These are phyloP conservation scores for Bonia amplexicaulis DNA, from an alignment of 176 grass and related monocot genomes.

Conservation along the genomic window DNA sequence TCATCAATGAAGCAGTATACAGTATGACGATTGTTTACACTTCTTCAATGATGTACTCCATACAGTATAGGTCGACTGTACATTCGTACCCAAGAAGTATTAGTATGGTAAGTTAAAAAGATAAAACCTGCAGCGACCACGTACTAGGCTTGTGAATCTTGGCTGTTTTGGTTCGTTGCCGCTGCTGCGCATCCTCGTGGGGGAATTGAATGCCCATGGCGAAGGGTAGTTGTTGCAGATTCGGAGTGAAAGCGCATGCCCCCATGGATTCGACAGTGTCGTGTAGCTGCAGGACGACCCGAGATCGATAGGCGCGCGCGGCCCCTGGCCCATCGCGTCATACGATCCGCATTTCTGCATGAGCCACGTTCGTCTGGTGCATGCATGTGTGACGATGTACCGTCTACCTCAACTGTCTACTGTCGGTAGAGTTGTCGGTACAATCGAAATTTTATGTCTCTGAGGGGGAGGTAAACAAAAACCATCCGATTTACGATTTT, in stretches of 20 bases:
- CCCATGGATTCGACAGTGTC: neutral
- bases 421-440: neutral
- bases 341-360: neutral
- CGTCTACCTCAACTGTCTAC: neutral
- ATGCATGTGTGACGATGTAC: neutral
- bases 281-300: neutral
- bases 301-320: neutral
- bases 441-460: neutral
- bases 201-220: slow-evolving; percentile 20
- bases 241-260: slow-evolving; percentile 19
- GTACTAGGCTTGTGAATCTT: neutral
- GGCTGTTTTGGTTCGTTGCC: neutral
- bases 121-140: neutral
- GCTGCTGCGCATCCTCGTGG: slow-evolving; percentile 11
- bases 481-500: too few relatives aligned
- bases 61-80: neutral
- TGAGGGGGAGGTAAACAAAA: too few relatives aligned
- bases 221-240: slow-evolving; percentile 18
- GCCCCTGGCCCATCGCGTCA: neutral
- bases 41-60: neutral
- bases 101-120: neutral
- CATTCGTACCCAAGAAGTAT: neutral
- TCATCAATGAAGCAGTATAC: neutral
- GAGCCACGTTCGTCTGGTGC: neutral
- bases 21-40: neutral